Percentiles rank a stretch among this genome's conserved stretches.
phyloP scores from a whole-genome alignment of 345 rosid species.

The Populus ilicifolia region DNA sequence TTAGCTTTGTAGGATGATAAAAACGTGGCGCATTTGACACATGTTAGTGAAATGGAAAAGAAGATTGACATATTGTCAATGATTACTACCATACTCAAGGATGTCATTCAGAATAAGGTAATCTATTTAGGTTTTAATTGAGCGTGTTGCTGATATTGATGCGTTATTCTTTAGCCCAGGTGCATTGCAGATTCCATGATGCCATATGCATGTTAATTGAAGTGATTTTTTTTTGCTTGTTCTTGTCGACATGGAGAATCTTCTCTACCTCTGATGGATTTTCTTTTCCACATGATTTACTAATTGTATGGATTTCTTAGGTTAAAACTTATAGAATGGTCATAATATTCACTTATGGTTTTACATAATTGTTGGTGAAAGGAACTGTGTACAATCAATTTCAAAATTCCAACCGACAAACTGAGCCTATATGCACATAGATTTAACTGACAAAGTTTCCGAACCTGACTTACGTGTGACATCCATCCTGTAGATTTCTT shows the following conservation, averaged over 20 bases:
- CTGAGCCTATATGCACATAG: background rate
- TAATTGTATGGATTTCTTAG: background rate
- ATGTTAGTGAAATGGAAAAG: slow-evolving; percentile 92
- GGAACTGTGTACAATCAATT: background rate
- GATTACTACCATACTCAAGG: slow-evolving; percentile 88
- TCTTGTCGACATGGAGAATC: background rate
- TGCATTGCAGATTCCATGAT: background rate
- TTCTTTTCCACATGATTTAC: background rate
- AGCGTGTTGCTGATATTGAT: background rate
- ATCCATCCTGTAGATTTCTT: background rate
- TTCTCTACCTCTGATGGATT: background rate
- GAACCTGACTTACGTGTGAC: background rate
- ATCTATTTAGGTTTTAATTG: background rate
- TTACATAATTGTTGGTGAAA: background rate
- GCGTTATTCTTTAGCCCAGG: background rate
- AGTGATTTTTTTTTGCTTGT: background rate
- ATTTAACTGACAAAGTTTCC: background rate
- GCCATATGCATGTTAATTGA: background rate
- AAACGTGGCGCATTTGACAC: slow-evolving; percentile 93
- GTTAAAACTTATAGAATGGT: background rate
- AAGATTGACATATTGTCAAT: slow-evolving; percentile 82
- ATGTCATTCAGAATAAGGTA: slow-evolving; percentile 98
- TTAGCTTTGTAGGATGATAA: slow-evolving; percentile 67
- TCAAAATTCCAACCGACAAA: background rate
- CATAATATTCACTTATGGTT: background rate